Percentiles rank a stretch among this genome's conserved stretches.
Conservation (phyloP, 768 basidiomycete species). For the Xerocomellus chrysenteron region DNA sequence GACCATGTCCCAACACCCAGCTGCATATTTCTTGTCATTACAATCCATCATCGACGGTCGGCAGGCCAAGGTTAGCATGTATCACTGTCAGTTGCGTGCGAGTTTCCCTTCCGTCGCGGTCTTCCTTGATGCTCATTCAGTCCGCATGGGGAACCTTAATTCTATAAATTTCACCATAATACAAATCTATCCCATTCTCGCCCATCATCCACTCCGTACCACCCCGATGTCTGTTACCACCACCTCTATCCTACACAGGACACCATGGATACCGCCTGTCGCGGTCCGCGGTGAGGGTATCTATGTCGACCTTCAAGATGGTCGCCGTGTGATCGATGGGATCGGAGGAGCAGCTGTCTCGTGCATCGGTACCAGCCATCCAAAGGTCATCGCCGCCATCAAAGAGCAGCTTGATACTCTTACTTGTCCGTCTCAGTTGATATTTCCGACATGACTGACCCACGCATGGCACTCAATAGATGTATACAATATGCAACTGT, state of each 20-base stretch:
- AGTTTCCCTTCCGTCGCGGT: neutral
- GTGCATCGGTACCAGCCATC: constrained; percentile 74
- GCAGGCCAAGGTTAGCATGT: neutral
- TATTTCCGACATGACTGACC: neutral
- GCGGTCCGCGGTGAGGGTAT: constrained; percentile 65
- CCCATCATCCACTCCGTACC: neutral
- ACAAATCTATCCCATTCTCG: neutral
- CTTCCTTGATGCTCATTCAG: neutral
- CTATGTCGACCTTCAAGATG: constrained; percentile 71
- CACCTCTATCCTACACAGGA: constrained; percentile 59
- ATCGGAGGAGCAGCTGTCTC: constrained; percentile 86
- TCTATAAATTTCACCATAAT: neutral
- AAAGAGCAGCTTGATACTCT: constrained; percentile 80
- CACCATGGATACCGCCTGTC: constrained; percentile 71
- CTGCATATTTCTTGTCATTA: neutral
- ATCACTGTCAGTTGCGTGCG: neutral
- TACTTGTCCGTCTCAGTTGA: constrained; percentile 52
- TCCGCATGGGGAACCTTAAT: neutral
- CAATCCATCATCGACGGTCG: no score
- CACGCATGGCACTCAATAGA: constrained; percentile 41
- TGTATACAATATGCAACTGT: constrained; percentile 84
- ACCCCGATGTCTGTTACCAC: constrained; percentile 17
- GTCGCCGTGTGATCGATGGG: constrained; percentile 68
- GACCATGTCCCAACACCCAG: neutral
- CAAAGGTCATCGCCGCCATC: constrained; percentile 67